Conservation (phyloP, 1,284 basidiomycete genomes). For the Thecaphora thlaspeos region DNA sequence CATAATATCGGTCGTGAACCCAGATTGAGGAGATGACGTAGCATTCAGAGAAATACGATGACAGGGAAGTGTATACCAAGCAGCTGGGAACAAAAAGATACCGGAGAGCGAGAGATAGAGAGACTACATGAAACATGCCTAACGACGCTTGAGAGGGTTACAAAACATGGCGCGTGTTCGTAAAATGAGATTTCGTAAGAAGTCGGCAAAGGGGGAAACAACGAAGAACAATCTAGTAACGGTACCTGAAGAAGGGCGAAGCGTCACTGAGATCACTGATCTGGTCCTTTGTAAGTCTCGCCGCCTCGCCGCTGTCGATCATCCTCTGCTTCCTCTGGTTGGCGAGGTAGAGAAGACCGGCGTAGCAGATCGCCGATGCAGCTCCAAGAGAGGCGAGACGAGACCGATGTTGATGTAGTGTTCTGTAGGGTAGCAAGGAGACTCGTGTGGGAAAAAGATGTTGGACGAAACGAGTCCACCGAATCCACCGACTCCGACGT, state of each 20-base stretch:
- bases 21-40: no score
- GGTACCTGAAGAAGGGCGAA: conserved; percentile 47
- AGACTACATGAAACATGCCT: no score
- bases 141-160: no score
- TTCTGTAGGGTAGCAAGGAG: conserved; percentile 36
- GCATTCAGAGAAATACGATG: no score
- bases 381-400: conserved; percentile 17
- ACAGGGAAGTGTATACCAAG: no score
- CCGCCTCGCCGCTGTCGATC: conserved; percentile 43
- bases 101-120: no score
- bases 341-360: conserved; percentile 28
- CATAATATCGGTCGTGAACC: no score
- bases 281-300: conserved; percentile 19
- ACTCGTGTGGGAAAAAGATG: conserved; percentile 42
- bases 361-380: conserved; percentile 26
- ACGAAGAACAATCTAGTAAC: no score
- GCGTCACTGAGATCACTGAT: conserved; percentile 41
- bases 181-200: no score
- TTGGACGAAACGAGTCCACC: conserved; percentile 41
- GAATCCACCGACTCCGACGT: conserved; percentile 42
- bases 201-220: no score
- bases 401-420: conserved; percentile 43
- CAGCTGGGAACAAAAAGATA: no score
- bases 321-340: conserved; percentile 33
- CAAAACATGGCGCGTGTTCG: no score